A percentile compares a stretch with the other conserved stretches of the same genome.
phyloP scores from a whole-genome alignment of 2,329 filamentous ascomycete genomes.

The Trichoderma simmonsii region DNA sequence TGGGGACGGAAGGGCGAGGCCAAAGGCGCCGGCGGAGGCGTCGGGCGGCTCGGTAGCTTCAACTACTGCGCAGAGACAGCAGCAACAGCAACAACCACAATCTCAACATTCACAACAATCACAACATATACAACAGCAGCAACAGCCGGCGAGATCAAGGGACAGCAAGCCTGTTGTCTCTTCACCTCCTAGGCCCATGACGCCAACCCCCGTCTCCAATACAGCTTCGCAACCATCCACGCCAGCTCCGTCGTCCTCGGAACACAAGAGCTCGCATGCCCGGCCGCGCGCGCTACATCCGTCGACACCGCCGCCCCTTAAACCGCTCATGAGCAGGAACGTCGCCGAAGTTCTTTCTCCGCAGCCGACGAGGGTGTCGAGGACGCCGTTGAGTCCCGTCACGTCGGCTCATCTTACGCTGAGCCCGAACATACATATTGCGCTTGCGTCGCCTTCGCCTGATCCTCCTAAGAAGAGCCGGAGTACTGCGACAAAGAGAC shows the following conservation, averaged over 20 bases:
- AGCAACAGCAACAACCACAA: not conserved
- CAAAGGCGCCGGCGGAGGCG: constrained; percentile 19
- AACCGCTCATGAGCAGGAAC: constrained; percentile 24
- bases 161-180: not conserved
- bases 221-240: constrained; percentile 1
- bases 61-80: constrained; percentile 5
- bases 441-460: constrained; percentile 26
- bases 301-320: constrained; percentile 23
- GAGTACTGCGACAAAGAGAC: constrained; percentile 24
- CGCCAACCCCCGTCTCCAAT: not conserved
- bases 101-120: not conserved
- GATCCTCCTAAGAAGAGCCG: constrained; percentile 31
- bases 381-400: constrained; percentile 31
- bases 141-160: not conserved
- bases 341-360: constrained; percentile 31
- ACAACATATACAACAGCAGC: not conserved
- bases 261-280: not conserved
- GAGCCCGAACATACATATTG: constrained; percentile 21
- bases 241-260: not conserved
- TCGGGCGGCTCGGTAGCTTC: not conserved
- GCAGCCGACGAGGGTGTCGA: constrained; percentile 33
- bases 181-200: constrained; percentile 1
- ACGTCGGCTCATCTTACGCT: constrained; percentile 29
- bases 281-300: not conserved
- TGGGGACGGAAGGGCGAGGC: constrained; percentile 24